Conservation (phyloP, 805 yeast genomes). For the Barnettozyma wickerhamii region DNA sequence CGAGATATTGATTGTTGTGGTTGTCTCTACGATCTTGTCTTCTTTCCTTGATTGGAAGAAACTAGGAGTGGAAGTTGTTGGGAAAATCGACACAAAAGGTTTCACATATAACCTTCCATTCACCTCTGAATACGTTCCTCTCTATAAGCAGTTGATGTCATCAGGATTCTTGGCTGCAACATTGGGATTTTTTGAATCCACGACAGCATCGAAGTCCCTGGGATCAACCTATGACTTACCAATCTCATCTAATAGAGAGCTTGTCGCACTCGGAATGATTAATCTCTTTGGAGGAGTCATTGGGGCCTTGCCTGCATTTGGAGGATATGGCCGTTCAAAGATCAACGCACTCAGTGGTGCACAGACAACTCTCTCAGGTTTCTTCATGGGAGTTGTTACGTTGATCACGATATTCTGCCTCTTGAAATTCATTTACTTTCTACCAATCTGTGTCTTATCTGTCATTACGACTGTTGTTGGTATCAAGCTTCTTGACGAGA, state of each 20-base stretch:
- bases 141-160: conserved; percentile 53
- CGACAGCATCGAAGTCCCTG: conserved; percentile 86
- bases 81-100: conserved; percentile 52
- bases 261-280: conserved; percentile 81
- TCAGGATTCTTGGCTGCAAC: conserved; percentile 76
- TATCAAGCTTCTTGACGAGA: conserved; percentile 70
- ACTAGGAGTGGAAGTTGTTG: conserved; percentile 64
- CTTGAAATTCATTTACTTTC: conserved; percentile 58
- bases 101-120: conserved; percentile 59
- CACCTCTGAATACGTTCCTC: conserved; percentile 36
- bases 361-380: conserved; percentile 78
- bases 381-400: conserved; percentile 74
- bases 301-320: conserved; percentile 81
- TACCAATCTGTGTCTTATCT: conserved; percentile 77
- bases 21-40: conserved; percentile 52
- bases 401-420: conserved; percentile 58
- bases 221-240: conserved; percentile 69
- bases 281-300: conserved; percentile 54
- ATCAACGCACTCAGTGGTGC: conserved; percentile 88
- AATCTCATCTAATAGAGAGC: conserved; percentile 82
- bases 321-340: conserved; percentile 93
- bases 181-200: conserved; percentile 87
- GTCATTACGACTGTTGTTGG: conserved; percentile 81
- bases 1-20: conserved; percentile 71
- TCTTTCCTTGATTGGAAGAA: conserved; percentile 48